Percentiles rank a stretch among this genome's conserved stretches.
Conservation (phyloP, 352 stramenopile species). For the Elongisporangium prolatum region DNA sequence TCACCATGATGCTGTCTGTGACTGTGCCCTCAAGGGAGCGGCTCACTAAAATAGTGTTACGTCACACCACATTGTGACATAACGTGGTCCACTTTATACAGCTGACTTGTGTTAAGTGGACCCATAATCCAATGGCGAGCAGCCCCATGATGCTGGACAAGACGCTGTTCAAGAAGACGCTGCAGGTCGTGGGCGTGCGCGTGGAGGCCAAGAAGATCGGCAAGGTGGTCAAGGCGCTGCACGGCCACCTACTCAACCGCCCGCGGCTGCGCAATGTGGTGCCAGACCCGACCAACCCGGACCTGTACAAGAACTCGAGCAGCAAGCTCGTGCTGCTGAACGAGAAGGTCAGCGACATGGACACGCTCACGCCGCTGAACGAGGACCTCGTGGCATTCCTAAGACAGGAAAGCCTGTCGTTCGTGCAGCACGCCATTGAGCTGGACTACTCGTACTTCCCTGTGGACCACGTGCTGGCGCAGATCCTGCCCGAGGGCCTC, state of each 20-base stretch:
- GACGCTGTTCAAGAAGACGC: slow-evolving; percentile 62
- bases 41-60: not conserved
- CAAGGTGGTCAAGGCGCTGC: slow-evolving; percentile 59
- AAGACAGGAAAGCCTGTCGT: slow-evolving; percentile 44
- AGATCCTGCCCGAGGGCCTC: slow-evolving; percentile 75
- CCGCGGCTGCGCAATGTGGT: slow-evolving; percentile 75
- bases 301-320: slow-evolving; percentile 57
- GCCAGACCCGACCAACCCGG: slow-evolving; percentile 50
- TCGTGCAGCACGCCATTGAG: slow-evolving; percentile 64
- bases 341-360: slow-evolving; percentile 49
- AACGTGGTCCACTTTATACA: not conserved
- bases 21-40: not conserved
- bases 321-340: slow-evolving; percentile 72
- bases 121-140: slow-evolving; percentile 10
- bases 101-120: not conserved
- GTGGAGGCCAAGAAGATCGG: slow-evolving; percentile 83
- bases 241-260: slow-evolving; percentile 67
- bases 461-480: slow-evolving; percentile 76
- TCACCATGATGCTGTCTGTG: not conserved
- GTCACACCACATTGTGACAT: not conserved
- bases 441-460: slow-evolving; percentile 77
- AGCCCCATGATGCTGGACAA: slow-evolving; percentile 47
- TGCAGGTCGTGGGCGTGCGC: slow-evolving; percentile 64
- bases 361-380: slow-evolving; percentile 46
- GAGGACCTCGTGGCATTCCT: slow-evolving; percentile 53